Percentiles rank a stretch among this genome's conserved stretches.
Evolutionary conservation across 108 stramenopile species (phyloP).

Genomic region (Cyclotella cryptica): DNA sequence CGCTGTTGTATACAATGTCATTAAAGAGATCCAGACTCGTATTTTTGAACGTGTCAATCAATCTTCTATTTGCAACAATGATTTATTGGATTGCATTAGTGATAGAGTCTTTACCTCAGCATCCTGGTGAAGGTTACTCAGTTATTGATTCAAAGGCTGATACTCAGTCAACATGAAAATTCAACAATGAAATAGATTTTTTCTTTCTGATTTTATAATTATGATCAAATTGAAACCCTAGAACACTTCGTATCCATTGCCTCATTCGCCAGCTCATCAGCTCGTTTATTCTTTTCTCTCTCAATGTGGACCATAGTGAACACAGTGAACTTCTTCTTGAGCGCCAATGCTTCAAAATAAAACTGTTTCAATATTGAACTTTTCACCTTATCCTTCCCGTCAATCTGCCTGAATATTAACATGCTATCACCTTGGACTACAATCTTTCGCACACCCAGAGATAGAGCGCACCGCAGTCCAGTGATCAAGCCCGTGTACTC

Average conservation of each 20-base stretch:
- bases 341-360: slow-evolving; percentile 38
- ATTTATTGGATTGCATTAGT: slow-evolving; percentile 47
- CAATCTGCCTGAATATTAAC: slow-evolving; percentile 76
- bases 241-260: slow-evolving; percentile 73
- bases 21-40: slow-evolving; percentile 15
- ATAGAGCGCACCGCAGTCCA: slow-evolving; percentile 69
- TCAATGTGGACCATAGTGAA: slow-evolving; percentile 69
- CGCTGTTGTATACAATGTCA: slow-evolving; percentile 29
- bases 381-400: slow-evolving; percentile 63
- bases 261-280: slow-evolving; percentile 84
- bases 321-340: slow-evolving; percentile 55
- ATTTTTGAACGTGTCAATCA: slow-evolving; percentile 29
- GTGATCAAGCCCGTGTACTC: slow-evolving; percentile 72
- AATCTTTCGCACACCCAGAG: slow-evolving; percentile 66
- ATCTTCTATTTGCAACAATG: slow-evolving; percentile 42
- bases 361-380: slow-evolving; percentile 47
- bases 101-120: slow-evolving; percentile 20
- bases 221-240: slow-evolving; percentile 29
- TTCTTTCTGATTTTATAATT: background rate
- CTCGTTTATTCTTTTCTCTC: slow-evolving; percentile 72
- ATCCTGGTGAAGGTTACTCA: background rate
- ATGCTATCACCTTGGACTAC: slow-evolving; percentile 82
- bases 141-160: background rate
- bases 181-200: background rate
- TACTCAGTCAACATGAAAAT: slow-evolving; percentile 7